Conservation (phyloP, 768 basidiomycete genomes). For the Boletus eberwhitei region DNA sequence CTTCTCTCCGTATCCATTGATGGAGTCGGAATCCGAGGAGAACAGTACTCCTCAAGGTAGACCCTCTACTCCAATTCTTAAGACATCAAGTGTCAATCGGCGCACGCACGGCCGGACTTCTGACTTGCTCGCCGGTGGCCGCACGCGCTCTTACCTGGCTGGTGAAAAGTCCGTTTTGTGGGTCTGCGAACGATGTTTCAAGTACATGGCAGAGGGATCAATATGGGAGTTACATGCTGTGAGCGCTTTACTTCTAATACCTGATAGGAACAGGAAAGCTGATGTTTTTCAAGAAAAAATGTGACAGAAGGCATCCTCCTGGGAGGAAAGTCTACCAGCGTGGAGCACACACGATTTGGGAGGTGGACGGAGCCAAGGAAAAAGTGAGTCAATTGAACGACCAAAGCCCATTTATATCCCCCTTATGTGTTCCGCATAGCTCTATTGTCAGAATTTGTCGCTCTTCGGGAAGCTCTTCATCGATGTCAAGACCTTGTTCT, state of each 20-base stretch:
- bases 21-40: conserved; percentile 64
- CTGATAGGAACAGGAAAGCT: conserved; percentile 4
- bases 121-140: conserved; percentile 64
- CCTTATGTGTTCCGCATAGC: conserved; percentile 40
- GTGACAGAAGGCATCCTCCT: conserved; percentile 70
- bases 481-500: conserved; percentile 94
- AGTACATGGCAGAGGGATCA: conserved; percentile 81
- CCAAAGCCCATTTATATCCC: neutral
- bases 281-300: conserved; percentile 52
- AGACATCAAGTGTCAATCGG: conserved; percentile 49
- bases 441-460: conserved; percentile 95
- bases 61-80: conserved; percentile 29
- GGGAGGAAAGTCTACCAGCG: conserved; percentile 88
- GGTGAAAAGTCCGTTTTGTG: conserved; percentile 59
- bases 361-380: conserved; percentile 84
- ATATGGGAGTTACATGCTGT: conserved; percentile 72
- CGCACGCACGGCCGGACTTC: conserved; percentile 72
- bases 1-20: conserved; percentile 87
- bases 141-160: conserved; percentile 42
- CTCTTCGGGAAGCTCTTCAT: conserved; percentile 99
- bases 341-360: conserved; percentile 90
- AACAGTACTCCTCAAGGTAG: conserved; percentile 23
- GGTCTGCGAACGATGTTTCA: conserved; percentile 95
- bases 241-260: conserved; percentile 22
- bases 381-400: conserved; percentile 54